Evolutionary conservation across 495 filamentous ascomycete species (phyloP).

Genomic region (Daldinia childiae): DNA sequence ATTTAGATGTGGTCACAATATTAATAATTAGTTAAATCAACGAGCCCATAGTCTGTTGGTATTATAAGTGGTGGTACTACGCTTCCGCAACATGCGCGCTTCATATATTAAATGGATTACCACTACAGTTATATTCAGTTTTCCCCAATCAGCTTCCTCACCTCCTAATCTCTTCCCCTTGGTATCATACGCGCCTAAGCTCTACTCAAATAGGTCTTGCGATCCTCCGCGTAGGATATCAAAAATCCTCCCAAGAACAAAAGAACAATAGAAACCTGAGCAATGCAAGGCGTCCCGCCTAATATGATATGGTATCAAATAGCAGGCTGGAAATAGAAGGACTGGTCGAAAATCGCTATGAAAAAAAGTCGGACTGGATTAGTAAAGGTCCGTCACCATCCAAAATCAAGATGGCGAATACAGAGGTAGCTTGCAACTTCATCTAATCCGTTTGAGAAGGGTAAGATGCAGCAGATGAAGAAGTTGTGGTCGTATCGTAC

Average conservation of each 20-base stretch:
- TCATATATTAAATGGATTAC: conserved; percentile 35
- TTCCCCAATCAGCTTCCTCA: conserved; percentile 25
- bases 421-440: conserved; percentile 7
- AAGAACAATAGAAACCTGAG: conserved; percentile 12
- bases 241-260: conserved; percentile 12
- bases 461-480: conserved; percentile 3
- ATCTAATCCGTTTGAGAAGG: neutral
- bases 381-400: conserved; percentile 1
- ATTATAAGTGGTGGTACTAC: conserved; percentile 7
- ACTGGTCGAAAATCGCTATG: conserved; percentile 10
- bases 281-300: conserved; percentile 1
- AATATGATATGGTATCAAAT: conserved; percentile 25
- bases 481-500: conserved; percentile 27
- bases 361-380: conserved; percentile 9
- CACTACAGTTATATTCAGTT: conserved; percentile 13
- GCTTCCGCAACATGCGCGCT: conserved; percentile 18
- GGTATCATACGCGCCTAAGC: conserved; percentile 31
- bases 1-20: neutral
- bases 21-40: neutral
- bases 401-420: neutral
- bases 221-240: conserved; percentile 23
- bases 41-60: neutral
- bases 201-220: conserved; percentile 17
- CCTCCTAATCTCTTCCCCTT: conserved; percentile 12
- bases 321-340: conserved; percentile 11